phyloP scores from a whole-genome alignment of 495 filamentous ascomycete species.

The Articulospora tetracladia region DNA sequence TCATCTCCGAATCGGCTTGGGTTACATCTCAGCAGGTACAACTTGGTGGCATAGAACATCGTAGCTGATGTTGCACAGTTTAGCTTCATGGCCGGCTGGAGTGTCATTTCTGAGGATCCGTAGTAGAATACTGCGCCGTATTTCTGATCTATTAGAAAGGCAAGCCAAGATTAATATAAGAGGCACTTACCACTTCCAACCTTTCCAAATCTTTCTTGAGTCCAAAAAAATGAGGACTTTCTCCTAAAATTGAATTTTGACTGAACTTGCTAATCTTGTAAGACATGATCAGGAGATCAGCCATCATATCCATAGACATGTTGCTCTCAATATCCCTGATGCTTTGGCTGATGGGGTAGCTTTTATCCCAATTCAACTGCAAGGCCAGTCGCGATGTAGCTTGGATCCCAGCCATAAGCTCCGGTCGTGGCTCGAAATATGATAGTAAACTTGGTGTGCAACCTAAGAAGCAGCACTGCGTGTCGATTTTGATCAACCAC shows the following conservation, averaged over 20 bases:
- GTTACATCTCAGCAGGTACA: background rate
- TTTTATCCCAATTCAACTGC: background rate
- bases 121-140: slow-evolving; percentile 1
- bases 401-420: background rate
- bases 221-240: background rate
- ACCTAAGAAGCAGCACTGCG: background rate
- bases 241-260: background rate
- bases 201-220: background rate
- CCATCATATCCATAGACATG: slow-evolving; percentile 1
- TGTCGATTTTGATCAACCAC: background rate
- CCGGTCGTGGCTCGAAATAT: background rate
- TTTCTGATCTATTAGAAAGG: background rate
- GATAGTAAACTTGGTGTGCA: background rate
- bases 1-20: background rate
- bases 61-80: slow-evolving; percentile 1
- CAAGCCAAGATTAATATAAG: too few species aligned
- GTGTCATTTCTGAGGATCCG: slow-evolving; percentile 2
- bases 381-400: background rate
- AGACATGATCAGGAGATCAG: background rate
- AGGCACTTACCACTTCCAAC: slow-evolving; percentile 1
- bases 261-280: background rate
- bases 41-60: background rate
- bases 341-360: background rate
- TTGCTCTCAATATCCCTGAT: background rate
- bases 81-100: background rate